Evolutionary conservation across 129 eudicot genomes (phyloP), one percentile per base, ranked within the genome.

Genomic region (Arctium minus): DNA sequence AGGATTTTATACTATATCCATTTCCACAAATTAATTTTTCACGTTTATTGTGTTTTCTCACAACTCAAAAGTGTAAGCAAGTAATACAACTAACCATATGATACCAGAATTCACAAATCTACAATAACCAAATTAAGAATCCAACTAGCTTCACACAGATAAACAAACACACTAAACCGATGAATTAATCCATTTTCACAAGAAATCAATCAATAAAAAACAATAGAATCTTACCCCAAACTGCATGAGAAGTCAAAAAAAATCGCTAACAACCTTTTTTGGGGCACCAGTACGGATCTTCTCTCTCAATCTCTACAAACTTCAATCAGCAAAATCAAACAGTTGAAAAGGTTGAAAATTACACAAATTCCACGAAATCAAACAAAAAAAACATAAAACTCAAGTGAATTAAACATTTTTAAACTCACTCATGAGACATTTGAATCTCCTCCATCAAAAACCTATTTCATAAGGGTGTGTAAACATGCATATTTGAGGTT

Each of bases 161-260:
- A 69, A 0, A 76, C 2, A 27, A 36, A 33, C 78, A 76, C 40
- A 56, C 48, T 70, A 83, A 72, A 39, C 73, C n/a, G 18, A 70
- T 12, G 4, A 76, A 82, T 33, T 8, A 76, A 75, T 15, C 62
- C 62, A 76, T 27, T 37, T 77, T 9, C 78, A 29, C 42, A 77
- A 37, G 6, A 80, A 80, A 3, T 35, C 67, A 12, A 71, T 33
- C 53, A 68, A 29, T 0, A 69, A 48, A 69, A 48, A 22, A 0
- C 36, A 27, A 0, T 12, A 36, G 7, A 77, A 76, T 29, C 48
- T 72, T 44, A 83, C 86, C 79, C 78, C 83, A 83, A 84, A 84
- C 80, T 84, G 87, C 87, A 79, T 84, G 70, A 84, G 80, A 84
- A 73, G 65, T 65, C 76, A 79, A 73, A 44, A 60, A 17, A 27